Percentiles rank a stretch among this genome's conserved stretches.
Evolutionary conservation across 2,329 filamentous ascomycete species (phyloP).

Genomic region (Dactylonectria estremocensis): DNA sequence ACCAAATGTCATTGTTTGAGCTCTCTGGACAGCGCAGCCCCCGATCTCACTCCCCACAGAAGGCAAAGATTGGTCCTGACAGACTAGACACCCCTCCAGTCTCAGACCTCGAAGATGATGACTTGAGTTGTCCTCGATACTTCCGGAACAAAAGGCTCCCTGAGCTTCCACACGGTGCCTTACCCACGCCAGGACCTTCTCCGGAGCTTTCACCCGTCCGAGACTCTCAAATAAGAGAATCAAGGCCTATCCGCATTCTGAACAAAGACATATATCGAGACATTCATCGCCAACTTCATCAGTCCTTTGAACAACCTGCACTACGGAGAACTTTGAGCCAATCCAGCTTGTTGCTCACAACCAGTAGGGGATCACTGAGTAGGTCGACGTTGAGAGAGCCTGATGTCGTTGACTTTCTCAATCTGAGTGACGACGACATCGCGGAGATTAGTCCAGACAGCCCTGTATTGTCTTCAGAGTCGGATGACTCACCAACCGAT

Average conservation of each 20-base stretch:
- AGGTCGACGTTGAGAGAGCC: conserved; percentile 64
- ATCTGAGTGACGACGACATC: conserved; percentile 71
- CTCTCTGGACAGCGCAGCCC: conserved; percentile 46
- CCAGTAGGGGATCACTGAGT: conserved; percentile 44
- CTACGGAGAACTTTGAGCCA: conserved; percentile 50
- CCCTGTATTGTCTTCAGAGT: conserved; percentile 23
- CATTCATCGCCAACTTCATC: conserved; percentile 47
- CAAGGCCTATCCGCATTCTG: conserved; percentile 49
- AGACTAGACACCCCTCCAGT: conserved; percentile 54
- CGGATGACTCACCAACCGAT: conserved; percentile 24
- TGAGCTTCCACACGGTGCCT: conserved; percentile 42
- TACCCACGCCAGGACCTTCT: conserved; percentile 54
- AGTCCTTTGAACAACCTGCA: conserved; percentile 44
- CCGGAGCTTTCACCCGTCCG: conserved; percentile 52
- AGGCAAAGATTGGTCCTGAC: conserved; percentile 35
- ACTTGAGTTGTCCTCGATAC: conserved; percentile 28
- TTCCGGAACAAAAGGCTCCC: conserved; percentile 50
- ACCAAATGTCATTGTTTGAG: conserved; percentile 41
- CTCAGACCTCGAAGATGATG: conserved; percentile 54
- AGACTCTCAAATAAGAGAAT: conserved; percentile 47
- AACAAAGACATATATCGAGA: conserved; percentile 47
- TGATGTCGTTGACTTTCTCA: conserved; percentile 67
- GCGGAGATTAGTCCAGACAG: conserved; percentile 59
- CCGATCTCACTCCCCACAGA: conserved; percentile 45
- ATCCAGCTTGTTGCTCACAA: conserved; percentile 51